These are phyloP conservation scores for Termitomyces sp. DNA, from an alignment of 768 basidiomycete species.

Conservation along the genomic window DNA sequence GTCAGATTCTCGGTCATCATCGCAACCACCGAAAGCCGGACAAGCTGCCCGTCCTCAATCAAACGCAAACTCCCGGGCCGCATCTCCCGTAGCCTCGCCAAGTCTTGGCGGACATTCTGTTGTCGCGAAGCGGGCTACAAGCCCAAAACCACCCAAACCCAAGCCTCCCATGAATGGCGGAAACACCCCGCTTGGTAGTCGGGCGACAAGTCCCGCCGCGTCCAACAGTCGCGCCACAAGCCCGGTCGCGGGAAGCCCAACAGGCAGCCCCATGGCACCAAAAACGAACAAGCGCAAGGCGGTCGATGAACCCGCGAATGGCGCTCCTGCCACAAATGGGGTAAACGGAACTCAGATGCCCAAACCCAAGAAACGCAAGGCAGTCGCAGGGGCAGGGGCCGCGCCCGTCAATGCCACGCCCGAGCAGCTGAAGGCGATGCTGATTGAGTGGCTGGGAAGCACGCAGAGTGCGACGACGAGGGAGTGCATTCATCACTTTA, in stretches of 20 bases:
- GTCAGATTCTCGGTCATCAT: constrained; percentile 41
- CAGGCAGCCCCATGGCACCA: constrained; percentile 28
- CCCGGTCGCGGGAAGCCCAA: constrained; percentile 33
- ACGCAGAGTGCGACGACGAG: constrained; percentile 69
- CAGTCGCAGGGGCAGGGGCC: constrained; percentile 21
- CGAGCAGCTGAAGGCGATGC: constrained; percentile 61
- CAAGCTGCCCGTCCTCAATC: constrained; percentile 29
- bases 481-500: constrained; percentile 80
- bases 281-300: constrained; percentile 45
- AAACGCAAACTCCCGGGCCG: constrained; percentile 47
- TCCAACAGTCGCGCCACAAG: constrained; percentile 40
- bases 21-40: constrained; percentile 39
- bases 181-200: constrained; percentile 59
- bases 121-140: constrained; percentile 82
- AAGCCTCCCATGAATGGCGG: constrained; percentile 51
- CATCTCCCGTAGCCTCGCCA: constrained; percentile 53
- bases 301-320: constrained; percentile 34
- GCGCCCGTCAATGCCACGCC: constrained; percentile 36
- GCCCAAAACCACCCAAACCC: constrained; percentile 66
- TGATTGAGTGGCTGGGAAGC: constrained; percentile 73
- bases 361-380: constrained; percentile 60
- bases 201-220: constrained; percentile 46
- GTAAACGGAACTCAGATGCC: constrained; percentile 18
- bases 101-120: constrained; percentile 72
- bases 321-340: constrained; percentile 12